A percentile compares a stretch with the other conserved stretches of the same genome.
Evolutionary conservation across 148 eudicot species (phyloP).

Genomic region (Vaccinium darrowii): DNA sequence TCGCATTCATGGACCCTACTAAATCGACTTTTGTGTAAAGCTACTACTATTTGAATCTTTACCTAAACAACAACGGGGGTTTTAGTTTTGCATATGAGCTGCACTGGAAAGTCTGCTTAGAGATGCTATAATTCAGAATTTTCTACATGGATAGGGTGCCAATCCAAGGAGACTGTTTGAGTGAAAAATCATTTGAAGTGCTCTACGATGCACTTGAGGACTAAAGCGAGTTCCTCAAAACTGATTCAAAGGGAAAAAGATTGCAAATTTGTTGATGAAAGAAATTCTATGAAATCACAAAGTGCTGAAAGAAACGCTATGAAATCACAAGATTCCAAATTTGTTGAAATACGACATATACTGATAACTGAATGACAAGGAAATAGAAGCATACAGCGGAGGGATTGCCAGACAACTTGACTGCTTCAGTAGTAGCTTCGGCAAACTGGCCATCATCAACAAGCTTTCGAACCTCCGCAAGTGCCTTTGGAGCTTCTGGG

Average conservation of each 20-base stretch:
- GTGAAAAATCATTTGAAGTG: neutral
- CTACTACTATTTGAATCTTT: neutral
- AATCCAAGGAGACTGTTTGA: slow-evolving; percentile 9
- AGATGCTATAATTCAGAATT: neutral
- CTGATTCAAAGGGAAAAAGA: too few species aligned
- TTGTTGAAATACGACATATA: neutral
- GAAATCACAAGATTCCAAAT: neutral
- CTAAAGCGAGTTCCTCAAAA: too few species aligned
- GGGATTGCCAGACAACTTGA: slow-evolving; percentile 46
- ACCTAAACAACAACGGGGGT: neutral
- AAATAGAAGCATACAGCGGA: slow-evolving; percentile 41
- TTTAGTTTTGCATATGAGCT: neutral
- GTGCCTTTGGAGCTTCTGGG: slow-evolving; percentile 45
- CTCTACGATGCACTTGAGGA: neutral
- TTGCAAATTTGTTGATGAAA: too few species aligned
- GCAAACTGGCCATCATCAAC: slow-evolving; percentile 65
- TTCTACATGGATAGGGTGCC: neutral
- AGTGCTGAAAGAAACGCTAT: neutral
- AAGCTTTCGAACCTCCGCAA: slow-evolving; percentile 61
- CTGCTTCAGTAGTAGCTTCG: slow-evolving; percentile 60
- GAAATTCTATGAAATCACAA: too few species aligned
- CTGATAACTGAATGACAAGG: neutral
- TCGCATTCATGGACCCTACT: neutral
- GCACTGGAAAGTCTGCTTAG: neutral
- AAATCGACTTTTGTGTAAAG: neutral